These are phyloP conservation scores for Aspergillus intermedius DNA, from an alignment of 2,329 filamentous ascomycete species.

Conservation along the genomic window DNA sequence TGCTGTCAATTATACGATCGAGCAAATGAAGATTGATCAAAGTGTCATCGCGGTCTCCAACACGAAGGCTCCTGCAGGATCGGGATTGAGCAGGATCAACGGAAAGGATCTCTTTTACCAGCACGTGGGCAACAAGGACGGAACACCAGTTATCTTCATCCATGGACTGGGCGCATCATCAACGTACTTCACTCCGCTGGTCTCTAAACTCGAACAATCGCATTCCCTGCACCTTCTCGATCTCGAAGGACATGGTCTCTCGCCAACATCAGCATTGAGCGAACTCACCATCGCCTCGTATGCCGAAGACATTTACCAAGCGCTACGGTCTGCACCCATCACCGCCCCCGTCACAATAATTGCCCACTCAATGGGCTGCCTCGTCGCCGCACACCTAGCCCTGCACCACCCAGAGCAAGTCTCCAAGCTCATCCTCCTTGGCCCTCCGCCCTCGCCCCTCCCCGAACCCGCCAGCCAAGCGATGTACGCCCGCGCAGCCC, in stretches of 20 bases:
- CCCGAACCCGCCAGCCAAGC: constrained; percentile 28
- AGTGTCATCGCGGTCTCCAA: no score
- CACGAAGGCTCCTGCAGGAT: no score
- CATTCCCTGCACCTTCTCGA: constrained; percentile 41
- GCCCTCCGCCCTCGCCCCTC: constrained; percentile 42
- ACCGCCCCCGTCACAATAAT: constrained; percentile 31
- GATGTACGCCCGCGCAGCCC: constrained; percentile 30
- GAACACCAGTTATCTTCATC: constrained; percentile 40
- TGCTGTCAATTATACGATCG: no score
- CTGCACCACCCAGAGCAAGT: constrained; percentile 36
- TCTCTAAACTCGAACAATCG: constrained; percentile 24
- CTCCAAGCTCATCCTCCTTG: constrained; percentile 42
- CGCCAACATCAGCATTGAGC: constrained; percentile 38
- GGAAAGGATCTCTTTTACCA: constrained; percentile 24
- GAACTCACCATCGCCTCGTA: constrained; percentile 40
- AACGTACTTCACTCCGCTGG: constrained; percentile 42
- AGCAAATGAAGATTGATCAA: no score
- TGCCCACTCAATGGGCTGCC: constrained; percentile 48
- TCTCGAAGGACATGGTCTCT: constrained; percentile 52
- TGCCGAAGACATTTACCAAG: constrained; percentile 35
- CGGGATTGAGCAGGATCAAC: constrained; percentile 33
- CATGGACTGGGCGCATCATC: constrained; percentile 49
- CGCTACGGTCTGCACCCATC: constrained; percentile 33
- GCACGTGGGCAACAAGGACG: constrained; percentile 17
- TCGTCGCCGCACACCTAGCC: constrained; percentile 43